Conservation (phyloP, 176 grass and related monocot genomes). For the Pontederia crassipes region DNA sequence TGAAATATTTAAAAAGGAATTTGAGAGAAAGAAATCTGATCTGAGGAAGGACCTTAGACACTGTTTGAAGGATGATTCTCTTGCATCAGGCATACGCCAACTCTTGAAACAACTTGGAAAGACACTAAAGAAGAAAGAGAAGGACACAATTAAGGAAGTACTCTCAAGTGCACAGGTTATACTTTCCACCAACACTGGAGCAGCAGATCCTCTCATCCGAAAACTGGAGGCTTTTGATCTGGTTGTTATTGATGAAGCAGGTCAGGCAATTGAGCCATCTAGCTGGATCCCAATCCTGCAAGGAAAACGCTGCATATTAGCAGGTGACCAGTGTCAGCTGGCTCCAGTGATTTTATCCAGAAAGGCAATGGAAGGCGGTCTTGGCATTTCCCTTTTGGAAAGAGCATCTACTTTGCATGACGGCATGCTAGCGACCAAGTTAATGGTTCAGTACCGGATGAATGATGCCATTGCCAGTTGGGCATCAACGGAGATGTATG, state of each 20-base stretch:
- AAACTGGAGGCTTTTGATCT: constrained; percentile 64
- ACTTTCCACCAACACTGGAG: constrained; percentile 75
- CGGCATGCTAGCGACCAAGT: constrained; percentile 51
- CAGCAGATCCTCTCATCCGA: constrained; percentile 73
- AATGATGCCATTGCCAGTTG: constrained; percentile 90
- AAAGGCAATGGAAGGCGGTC: constrained; percentile 81
- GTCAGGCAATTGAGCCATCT: constrained; percentile 76
- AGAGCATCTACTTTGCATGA: constrained; percentile 60
- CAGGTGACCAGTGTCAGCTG: constrained; percentile 77
- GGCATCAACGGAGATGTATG: constrained; percentile 97
- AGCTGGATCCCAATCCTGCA: constrained; percentile 95
- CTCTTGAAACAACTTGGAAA: constrained; percentile 89
- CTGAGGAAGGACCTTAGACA: constrained; percentile 82
- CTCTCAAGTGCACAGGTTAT: constrained; percentile 63
- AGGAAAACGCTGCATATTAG: constrained; percentile 80
- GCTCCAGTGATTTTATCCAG: constrained; percentile 73
- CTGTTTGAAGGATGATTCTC: constrained; percentile 85
- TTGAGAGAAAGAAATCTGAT: constrained; percentile 86
- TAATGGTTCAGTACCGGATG: constrained; percentile 80
- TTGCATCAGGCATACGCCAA: constrained; percentile 83
- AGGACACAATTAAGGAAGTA: constrained; percentile 76
- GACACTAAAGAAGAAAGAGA: constrained; percentile 78
- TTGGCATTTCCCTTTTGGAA: constrained; percentile 90
- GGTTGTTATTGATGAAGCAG: constrained; percentile 87
- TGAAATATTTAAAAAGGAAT: constrained; percentile 60